phyloP scores from a whole-genome alignment of 805 yeast species.

The Ogataea salicorniae region DNA sequence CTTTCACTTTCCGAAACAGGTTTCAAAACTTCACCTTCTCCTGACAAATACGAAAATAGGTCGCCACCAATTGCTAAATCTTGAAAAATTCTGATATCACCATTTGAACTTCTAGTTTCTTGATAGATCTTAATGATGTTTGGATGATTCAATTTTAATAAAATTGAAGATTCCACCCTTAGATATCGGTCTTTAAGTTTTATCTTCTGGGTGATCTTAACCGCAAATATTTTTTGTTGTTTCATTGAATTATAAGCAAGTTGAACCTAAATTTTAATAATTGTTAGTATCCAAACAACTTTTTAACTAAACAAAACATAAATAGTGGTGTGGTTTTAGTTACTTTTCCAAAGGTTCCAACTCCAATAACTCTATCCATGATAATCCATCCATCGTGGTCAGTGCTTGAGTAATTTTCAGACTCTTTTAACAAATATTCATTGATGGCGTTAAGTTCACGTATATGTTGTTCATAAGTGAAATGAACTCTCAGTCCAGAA shows the following conservation, averaged over 20 bases:
- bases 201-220: constrained; percentile 32
- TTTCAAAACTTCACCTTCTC: constrained; percentile 40
- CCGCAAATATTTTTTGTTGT: constrained; percentile 38
- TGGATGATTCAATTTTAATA: constrained; percentile 76
- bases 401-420: constrained; percentile 15
- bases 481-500: constrained; percentile 19
- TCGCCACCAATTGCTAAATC: constrained; percentile 98
- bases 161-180: constrained; percentile 39
- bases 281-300: constrained; percentile 4
- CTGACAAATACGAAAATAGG: constrained; percentile 81
- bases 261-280: constrained; percentile 21
- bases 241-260: constrained; percentile 27
- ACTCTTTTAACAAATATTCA: not conserved
- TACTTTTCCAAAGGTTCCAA: constrained; percentile 58
- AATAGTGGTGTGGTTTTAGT: constrained; percentile 11
- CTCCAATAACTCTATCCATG: constrained; percentile 39
- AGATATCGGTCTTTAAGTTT: constrained; percentile 23
- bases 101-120: constrained; percentile 57
- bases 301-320: not conserved
- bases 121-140: constrained; percentile 84
- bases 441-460: not conserved
- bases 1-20: constrained; percentile 52
- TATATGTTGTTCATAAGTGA: constrained; percentile 9
- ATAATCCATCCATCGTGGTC: constrained; percentile 38
- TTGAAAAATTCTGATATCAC: constrained; percentile 82